Evolutionary conservation across 2,329 filamentous ascomycete genomes (phyloP), one percentile per base, ranked within the genome.

Genomic region (Fusarium graminum): DNA sequence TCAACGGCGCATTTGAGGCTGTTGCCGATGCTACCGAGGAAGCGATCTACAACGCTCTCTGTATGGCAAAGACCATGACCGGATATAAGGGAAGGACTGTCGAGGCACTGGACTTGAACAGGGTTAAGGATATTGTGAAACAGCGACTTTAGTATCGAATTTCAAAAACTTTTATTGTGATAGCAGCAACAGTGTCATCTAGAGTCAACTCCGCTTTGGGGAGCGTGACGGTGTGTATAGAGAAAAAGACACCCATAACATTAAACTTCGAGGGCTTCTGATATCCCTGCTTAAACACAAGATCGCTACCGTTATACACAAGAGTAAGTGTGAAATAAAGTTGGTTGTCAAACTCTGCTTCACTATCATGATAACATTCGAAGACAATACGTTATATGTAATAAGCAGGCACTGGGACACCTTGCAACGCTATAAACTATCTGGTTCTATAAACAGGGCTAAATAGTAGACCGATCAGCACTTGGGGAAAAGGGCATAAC

Each of bases 1-100:
- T 90, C 60, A 87, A 88, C 67, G 82, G 82, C 1, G 75, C 89
- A 59, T 88, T 91, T 63, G 83, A 88, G 72, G 88, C 87, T 2
- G 83, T 81, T 4, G 85, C 86, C 0, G 88, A 91, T 70, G 85
- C 84, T 0, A 86, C 86, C 0, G 88, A 91, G 72, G 88, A 91
- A 75, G 83, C 86, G 1, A 89, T 91, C 55, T 84, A 88, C 63
- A 91, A 91, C 72, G 84, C 85, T 1, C 76, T 90, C 12, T 88
- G 82, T 56, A 88, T 85, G 78, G 86, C 87, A 1, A 82, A 86
- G 67, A 85, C 83, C 0, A 85, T 87, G 78, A 81, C 79, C 1
- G 87, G 87, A 0, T 81, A 83, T 40, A 78, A 81, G 39, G 85
- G 82, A 3, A 75, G 79, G 17, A 83, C 68, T 26, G 76, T 86